These are phyloP conservation scores for Cryptococcus sp. DNA, from an alignment of 1,284 basidiomycete genomes.

Conservation along the genomic window DNA sequence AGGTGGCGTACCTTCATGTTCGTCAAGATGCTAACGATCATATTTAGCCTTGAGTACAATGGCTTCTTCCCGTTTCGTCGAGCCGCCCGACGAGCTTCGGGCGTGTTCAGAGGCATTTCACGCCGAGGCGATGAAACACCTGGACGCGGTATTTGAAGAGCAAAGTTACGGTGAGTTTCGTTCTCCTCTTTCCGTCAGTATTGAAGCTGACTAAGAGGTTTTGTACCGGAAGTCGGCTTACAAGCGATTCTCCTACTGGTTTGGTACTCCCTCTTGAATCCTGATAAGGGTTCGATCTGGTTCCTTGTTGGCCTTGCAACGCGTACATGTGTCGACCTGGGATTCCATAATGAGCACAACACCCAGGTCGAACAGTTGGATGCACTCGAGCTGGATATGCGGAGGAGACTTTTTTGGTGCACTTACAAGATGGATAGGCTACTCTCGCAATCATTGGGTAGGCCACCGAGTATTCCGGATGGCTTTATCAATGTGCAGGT, in stretches of 20 bases:
- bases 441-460: slow-evolving; percentile 50
- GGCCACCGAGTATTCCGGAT: slow-evolving; percentile 53
- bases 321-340: slow-evolving; percentile 53
- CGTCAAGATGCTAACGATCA: slow-evolving; percentile 1
- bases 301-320: slow-evolving; percentile 53
- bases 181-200: background rate
- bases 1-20: slow-evolving; percentile 8
- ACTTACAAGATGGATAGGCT: slow-evolving; percentile 55
- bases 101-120: slow-evolving; percentile 55
- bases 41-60: slow-evolving; percentile 51
- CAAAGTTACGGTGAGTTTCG: slow-evolving; percentile 44
- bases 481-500: slow-evolving; percentile 53
- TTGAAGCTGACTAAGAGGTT: background rate
- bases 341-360: slow-evolving; percentile 54
- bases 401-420: slow-evolving; percentile 52
- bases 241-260: slow-evolving; percentile 53
- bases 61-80: slow-evolving; percentile 53
- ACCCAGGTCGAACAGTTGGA: slow-evolving; percentile 45
- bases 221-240: slow-evolving; percentile 39
- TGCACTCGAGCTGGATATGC: slow-evolving; percentile 54
- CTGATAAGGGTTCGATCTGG: slow-evolving; percentile 55
- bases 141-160: slow-evolving; percentile 53
- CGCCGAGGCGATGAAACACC: slow-evolving; percentile 53
- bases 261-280: slow-evolving; percentile 54
- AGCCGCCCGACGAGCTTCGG: slow-evolving; percentile 53